Evolutionary conservation across 2,329 filamentous ascomycete species (phyloP), one percentile per base, ranked within the genome.

Genomic region (Hymenoscyphus occultus): DNA sequence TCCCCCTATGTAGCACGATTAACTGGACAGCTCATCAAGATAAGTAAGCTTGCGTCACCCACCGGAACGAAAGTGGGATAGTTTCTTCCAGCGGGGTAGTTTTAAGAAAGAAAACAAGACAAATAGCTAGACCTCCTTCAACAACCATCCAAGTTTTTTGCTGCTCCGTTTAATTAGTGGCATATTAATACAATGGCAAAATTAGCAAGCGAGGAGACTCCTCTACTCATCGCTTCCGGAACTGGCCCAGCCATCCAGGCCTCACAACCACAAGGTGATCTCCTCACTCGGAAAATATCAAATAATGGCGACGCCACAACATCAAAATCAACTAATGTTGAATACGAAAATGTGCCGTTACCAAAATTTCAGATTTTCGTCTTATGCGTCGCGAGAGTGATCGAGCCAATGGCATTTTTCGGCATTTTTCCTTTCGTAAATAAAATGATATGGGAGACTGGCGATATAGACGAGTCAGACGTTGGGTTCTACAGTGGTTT

Each of bases 401-500:
- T 91, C 56, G 91, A 94, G 73, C 90, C 91, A 0, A 83, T 93
- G 51, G 89, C 90, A n/a, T 94, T 92, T 79, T 94, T 93, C 79
- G 86, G 83, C 74, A 92, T 94, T 75, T 90, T 94, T 71, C 90
- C 91, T 0, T 94, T 90, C 77, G 84, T 95, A 76, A 91, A 88
- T 72, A 81, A 89, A 73, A 94, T 94, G 91, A 86, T 91, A 45
- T 80, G 85, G 75, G 80, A 84, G 64, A 89, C 87, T 65, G 90
- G 90, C 10, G 72, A 80, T 12, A 77, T 94, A 1, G 75, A 81
- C 1, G 79, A 85, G 56, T 78, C 83, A n/a, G 88, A 92, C 74
- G 86, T 92, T 3, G 91, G 91, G 1, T 94, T 93, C 78, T 94
- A 92, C 79, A 86, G 83, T 64, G 91, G 91, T 1, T 78, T 93